Evolutionary conservation across 139 green algal species (phyloP).

Genomic region (Chlamydomonas sp.): DNA sequence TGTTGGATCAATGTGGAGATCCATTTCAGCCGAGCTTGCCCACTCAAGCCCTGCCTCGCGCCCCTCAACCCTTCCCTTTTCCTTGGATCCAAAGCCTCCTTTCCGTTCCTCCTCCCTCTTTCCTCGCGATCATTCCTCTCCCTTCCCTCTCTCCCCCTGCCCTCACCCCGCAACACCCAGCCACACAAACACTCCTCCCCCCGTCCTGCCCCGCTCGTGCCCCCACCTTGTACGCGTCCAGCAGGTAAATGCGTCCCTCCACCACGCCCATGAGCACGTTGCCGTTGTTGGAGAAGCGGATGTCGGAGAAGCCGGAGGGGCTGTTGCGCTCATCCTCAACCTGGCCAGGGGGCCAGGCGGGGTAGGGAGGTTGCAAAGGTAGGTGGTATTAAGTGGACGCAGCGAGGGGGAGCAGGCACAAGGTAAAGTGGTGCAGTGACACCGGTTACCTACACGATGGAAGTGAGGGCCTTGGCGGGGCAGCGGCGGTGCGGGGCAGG

Average conservation of each 20-base stretch:
- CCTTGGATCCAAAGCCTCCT: too few species aligned
- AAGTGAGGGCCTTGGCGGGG: too few species aligned
- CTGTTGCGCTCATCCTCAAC: constrained; percentile 65
- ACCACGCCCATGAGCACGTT: constrained; percentile 77
- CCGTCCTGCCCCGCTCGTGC: background rate
- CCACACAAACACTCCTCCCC: background rate
- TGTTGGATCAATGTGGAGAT: too few species aligned
- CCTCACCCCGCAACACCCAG: too few species aligned
- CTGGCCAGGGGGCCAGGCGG: constrained; percentile 37
- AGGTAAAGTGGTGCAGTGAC: background rate
- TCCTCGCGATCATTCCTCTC: too few species aligned
- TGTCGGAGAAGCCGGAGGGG: constrained; percentile 61
- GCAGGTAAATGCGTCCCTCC: constrained; percentile 77
- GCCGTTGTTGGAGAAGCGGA: constrained; percentile 87
- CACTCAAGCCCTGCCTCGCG: too few species aligned
- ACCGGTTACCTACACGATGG: background rate
- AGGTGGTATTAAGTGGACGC: background rate
- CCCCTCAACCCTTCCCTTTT: too few species aligned
- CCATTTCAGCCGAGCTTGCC: too few species aligned
- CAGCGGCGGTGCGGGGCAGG: too few species aligned
- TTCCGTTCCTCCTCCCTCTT: too few species aligned
- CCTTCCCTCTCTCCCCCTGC: too few species aligned
- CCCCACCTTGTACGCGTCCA: constrained; percentile 82
- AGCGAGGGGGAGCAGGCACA: background rate
- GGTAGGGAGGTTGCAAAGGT: background rate